A percentile compares a stretch with the other conserved stretches of the same genome.
phyloP scores from a whole-genome alignment of 768 basidiomycete species.

The Mycena vulgaris region DNA sequence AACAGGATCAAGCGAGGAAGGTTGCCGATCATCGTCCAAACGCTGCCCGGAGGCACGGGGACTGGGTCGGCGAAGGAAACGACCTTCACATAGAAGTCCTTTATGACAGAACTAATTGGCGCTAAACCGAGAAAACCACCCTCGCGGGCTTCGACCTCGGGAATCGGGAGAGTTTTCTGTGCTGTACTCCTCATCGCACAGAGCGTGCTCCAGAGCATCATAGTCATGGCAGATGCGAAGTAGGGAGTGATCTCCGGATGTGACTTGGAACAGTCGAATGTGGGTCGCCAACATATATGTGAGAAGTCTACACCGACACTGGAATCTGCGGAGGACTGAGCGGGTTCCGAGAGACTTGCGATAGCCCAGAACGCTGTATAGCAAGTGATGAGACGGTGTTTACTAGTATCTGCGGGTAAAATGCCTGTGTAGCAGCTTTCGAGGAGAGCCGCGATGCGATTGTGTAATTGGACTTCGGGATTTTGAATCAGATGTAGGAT shows the following conservation, averaged over 20 bases:
- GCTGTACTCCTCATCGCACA: not conserved
- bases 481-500: not conserved
- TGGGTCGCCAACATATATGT: not conserved
- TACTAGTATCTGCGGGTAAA: not conserved
- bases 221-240: not conserved
- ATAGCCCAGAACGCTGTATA: constrained; percentile 8
- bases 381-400: constrained; percentile 6
- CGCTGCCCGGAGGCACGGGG: not conserved
- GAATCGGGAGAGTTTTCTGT: not conserved
- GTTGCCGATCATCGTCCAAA: not conserved
- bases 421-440: constrained; percentile 8
- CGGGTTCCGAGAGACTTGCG: constrained; percentile 1
- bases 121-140: not conserved
- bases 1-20: not conserved
- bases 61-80: not conserved
- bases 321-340: not conserved
- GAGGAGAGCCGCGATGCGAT: not conserved
- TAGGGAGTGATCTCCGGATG: not conserved
- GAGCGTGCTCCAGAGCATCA: not conserved
- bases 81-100: not conserved
- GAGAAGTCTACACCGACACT: not conserved
- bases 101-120: not conserved
- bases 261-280: not conserved
- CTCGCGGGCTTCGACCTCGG: not conserved
- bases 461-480: not conserved